Evolutionary conservation across 768 basidiomycete species (phyloP), one percentile per base, ranked within the genome.

Genomic region (Fomitopsis pulvina): DNA sequence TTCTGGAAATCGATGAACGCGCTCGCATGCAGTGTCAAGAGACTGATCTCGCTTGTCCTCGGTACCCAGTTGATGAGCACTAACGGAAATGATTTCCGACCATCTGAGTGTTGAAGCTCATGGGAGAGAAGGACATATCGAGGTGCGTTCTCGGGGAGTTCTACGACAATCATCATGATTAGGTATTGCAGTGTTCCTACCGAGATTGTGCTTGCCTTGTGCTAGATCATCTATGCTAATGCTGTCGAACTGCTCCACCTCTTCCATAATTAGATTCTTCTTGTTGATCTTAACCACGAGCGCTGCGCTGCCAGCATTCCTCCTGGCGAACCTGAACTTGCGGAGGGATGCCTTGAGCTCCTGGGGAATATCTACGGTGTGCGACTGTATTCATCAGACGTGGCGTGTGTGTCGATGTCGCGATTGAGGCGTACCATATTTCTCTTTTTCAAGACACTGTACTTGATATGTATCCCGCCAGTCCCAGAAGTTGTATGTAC

Each of bases 281-380:
- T 89, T 93, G 76, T 93, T 85, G 69, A 94, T 90, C 80, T 93
- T 94, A 67, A 94, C 82, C 57, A 92, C 71, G 47, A 94, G 72
- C 14, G 90, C 92, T 22, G 89, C 84, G 57, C 76, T 84, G 32
- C 83, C 86, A 18, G 74, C 66, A 39, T 75, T 77, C 59, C 76
- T 80, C 21, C 85, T 79, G 3, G 71, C 71, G 49, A 90, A 87
- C 12, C 88, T 71, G 70, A 94, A 95, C 62, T 92, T 92, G 66
- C 85, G 81, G 37, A 94, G 79, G 22, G 80, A 71, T 54, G 85
- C 80, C 66, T 87, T 88, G 66, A 94, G 76, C 41, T 75, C 72
- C 57, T 83, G 75, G 0, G 89, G 88, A 60, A 93, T 91, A 63
- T 94, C 92, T 48, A 95, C 92, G 41, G 89, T 92, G 63, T 72